Conservation (phyloP, 75 land plant genomes). For the Ceratopteris richardii region DNA sequence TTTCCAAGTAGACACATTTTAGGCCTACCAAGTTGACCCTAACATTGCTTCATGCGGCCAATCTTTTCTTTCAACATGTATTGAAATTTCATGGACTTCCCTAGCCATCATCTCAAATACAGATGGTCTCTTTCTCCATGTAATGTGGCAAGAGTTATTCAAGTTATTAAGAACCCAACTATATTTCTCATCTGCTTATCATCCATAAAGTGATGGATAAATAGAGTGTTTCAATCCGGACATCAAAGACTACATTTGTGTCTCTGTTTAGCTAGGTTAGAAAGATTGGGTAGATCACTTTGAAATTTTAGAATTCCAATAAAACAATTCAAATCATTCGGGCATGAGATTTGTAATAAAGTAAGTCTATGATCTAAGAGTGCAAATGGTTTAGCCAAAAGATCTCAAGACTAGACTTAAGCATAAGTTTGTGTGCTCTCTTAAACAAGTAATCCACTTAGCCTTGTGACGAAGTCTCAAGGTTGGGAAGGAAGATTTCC, state of each 20-base stretch:
- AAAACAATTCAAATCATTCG: conserved; percentile 2
- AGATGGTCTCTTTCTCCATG: background rate
- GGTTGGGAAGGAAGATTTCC: too few species aligned
- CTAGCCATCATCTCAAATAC: background rate
- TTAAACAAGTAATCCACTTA: too few species aligned
- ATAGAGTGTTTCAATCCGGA: background rate
- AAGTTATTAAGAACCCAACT: background rate
- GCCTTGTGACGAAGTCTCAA: too few species aligned
- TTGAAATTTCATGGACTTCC: background rate
- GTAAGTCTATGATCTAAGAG: too few species aligned
- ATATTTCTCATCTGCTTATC: background rate
- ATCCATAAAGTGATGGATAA: conserved; percentile 2
- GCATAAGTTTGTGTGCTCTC: too few species aligned
- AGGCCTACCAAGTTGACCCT: background rate
- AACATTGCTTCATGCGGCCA: background rate
- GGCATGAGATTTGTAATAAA: background rate
- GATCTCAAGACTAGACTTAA: too few species aligned
- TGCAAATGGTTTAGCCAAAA: too few species aligned
- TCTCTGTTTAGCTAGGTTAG: conserved; percentile 1
- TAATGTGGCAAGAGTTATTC: background rate
- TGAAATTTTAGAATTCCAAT: conserved; percentile 8
- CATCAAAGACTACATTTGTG: background rate
- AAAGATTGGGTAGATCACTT: conserved; percentile 8
- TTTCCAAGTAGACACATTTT: background rate
- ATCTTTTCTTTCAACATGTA: background rate